Conservation (phyloP, 208 protist species). For the Ichthyophonus hoferi region DNA sequence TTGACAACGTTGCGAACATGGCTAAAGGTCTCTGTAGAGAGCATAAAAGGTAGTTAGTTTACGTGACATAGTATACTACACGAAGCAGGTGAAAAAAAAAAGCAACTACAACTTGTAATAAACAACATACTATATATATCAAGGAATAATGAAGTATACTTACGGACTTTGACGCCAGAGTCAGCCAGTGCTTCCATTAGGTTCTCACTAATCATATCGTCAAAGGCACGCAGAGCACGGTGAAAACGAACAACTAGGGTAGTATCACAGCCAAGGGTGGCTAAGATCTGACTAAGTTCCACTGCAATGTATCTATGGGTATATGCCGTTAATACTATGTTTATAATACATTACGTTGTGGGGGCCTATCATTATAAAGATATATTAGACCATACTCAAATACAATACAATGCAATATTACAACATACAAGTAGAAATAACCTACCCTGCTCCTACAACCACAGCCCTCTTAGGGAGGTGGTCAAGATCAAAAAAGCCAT, state of each 20-base stretch:
- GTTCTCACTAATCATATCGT: constrained; percentile 34
- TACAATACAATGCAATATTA: constrained; percentile 50
- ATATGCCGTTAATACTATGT: no score
- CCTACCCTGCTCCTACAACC: constrained; percentile 45
- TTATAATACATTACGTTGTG: no score
- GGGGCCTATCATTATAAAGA: no score
- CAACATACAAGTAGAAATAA: no score
- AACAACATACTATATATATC: no score
- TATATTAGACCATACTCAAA: no score
- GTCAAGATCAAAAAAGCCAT: constrained; percentile 64
- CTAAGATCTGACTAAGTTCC: constrained; percentile 65
- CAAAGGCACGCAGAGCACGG: constrained; percentile 56
- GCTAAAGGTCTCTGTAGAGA: background rate
- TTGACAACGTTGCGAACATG: constrained; percentile 33
- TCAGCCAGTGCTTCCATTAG: constrained; percentile 51
- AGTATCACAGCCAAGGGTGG: constrained; percentile 52
- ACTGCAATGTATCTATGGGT: constrained; percentile 76
- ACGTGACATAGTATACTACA: no score
- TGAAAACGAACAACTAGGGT: constrained; percentile 54
- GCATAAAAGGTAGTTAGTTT: no score
- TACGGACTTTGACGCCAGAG: constrained; percentile 39
- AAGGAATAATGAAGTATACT: background rate
- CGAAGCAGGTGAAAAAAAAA: no score
- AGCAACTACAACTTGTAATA: no score
- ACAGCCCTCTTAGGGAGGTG: constrained; percentile 49